phyloP scores from a whole-genome alignment of 2,329 filamentous ascomycete species.

The Colletotrichum lini region DNA sequence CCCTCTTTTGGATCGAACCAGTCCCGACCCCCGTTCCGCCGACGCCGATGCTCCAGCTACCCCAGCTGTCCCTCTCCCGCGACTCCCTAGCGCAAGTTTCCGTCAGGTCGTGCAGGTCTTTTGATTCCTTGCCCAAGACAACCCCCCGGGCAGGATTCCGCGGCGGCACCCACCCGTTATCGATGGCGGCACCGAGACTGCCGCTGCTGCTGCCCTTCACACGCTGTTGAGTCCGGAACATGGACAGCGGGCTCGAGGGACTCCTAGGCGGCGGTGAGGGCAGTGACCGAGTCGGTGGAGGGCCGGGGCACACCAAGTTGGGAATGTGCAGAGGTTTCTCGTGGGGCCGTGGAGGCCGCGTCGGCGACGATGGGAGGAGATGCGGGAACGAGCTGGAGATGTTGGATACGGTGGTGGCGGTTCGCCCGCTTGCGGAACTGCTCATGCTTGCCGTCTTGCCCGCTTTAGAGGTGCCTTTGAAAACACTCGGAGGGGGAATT shows the following conservation, averaged over 20 bases:
- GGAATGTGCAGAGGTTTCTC: slow-evolving; percentile 55
- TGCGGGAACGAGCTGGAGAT: slow-evolving; percentile 4
- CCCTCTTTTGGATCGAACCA: slow-evolving; percentile 30
- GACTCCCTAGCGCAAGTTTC: slow-evolving; percentile 50
- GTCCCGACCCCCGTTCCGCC: slow-evolving; percentile 5
- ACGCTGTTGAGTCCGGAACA: slow-evolving; percentile 27
- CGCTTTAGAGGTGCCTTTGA: not conserved
- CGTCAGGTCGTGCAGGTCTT: slow-evolving; percentile 50
- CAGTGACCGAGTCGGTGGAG: slow-evolving; percentile 62
- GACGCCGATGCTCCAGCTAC: slow-evolving; percentile 49
- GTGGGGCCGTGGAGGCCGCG: slow-evolving; percentile 54
- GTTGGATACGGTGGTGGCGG: slow-evolving; percentile 23
- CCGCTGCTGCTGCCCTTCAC: slow-evolving; percentile 12
- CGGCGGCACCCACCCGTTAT: slow-evolving; percentile 38
- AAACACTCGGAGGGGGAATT: slow-evolving; percentile 3
- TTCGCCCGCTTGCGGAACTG: slow-evolving; percentile 31
- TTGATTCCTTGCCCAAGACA: slow-evolving; percentile 45
- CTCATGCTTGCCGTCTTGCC: slow-evolving; percentile 34
- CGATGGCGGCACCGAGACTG: slow-evolving; percentile 36
- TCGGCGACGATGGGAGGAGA: slow-evolving; percentile 49
- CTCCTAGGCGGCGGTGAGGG: slow-evolving; percentile 50
- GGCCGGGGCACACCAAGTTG: slow-evolving; percentile 54
- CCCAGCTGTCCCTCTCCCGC: slow-evolving; percentile 53
- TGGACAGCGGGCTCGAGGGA: not conserved
- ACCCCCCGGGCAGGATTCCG: slow-evolving; percentile 41